Evolutionary conservation across 345 rosid species (phyloP), one percentile per base, ranked within the genome.

Genomic region (Brassica juncea): DNA sequence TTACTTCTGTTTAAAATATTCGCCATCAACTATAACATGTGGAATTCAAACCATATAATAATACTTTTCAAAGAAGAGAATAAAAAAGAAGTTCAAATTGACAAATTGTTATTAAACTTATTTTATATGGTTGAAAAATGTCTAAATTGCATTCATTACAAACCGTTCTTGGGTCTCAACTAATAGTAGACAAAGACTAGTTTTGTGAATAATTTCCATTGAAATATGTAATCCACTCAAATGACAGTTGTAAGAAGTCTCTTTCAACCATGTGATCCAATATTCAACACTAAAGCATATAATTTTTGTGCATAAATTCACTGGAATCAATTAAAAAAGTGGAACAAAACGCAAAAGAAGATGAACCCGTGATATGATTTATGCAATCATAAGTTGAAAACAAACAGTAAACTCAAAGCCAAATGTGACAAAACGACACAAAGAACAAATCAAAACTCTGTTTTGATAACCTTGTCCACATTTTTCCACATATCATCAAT

Each of bases 361-460:
- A 31, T 3, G 57, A 79, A 68, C 82, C 77, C 82, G 82, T 79
- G 78, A 79, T 79, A 79, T 49, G 65, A 9, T 47, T 34, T 52
- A 61, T 60, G 42, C 57, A 67, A 73, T 79, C 70, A 67, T 72
- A 67, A 79, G 55, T 67, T 61, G 78, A 44, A 73, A 69, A 79
- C 44, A 79, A 73, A 73, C 73, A 72, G 77, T 66, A 59, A 66
- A 73, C 63, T 7, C 42, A 44, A 66, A 73, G 32, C 37, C 72
- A 79, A 79, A 31, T 79, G 70, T 73, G 78, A 73, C 78, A 79
- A 60, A 66, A 73, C 74, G 32, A 67, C 69, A 79, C 70, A 60
- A 79, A 16, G 42, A 79, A 79, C 74, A 67, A 32, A 73, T 6
- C 42, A 67, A 4, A 79, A 34, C 60, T 55, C 60, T 7, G 60